These are phyloP conservation scores for Pontederia paniculata DNA, from an alignment of 176 grass and related monocot genomes.

Conservation along the genomic window DNA sequence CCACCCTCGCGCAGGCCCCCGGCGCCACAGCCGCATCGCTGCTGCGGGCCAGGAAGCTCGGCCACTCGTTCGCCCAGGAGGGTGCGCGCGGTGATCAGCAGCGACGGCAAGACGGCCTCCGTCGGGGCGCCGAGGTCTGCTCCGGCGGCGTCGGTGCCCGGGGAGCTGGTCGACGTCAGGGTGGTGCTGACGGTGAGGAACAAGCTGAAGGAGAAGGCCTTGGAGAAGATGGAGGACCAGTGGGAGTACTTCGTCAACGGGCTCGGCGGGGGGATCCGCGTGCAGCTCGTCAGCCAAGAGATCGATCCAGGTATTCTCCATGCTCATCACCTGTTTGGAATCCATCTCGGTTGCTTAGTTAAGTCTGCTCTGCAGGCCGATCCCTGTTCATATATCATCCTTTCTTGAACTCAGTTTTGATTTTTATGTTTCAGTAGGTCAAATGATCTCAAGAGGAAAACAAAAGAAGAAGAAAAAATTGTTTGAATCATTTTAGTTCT, in stretches of 20 bases:
- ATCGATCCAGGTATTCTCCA: conserved; percentile 31
- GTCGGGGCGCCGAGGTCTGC: background rate
- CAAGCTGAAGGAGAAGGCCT: conserved; percentile 24
- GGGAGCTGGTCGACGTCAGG: conserved; percentile 21
- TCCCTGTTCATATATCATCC: too few relatives aligned
- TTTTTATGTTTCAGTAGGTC: too few relatives aligned
- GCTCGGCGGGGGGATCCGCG: conserved; percentile 31
- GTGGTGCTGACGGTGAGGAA: conserved; percentile 37
- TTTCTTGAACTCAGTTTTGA: too few relatives aligned
- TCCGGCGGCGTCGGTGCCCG: background rate
- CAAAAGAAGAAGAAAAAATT: too few relatives aligned
- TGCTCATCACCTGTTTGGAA: too few relatives aligned
- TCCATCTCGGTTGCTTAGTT: too few relatives aligned
- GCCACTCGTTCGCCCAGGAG: background rate
- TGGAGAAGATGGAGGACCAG: conserved; percentile 21
- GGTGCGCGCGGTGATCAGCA: conserved; percentile 10
- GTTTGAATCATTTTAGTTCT: too few relatives aligned
- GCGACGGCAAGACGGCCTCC: conserved; percentile 14
- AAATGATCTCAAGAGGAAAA: too few relatives aligned
- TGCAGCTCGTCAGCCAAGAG: conserved; percentile 38
- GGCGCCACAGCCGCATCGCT: too few relatives aligned
- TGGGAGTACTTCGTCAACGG: conserved; percentile 43
- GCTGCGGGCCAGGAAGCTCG: too few relatives aligned
- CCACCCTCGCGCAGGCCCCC: too few relatives aligned
- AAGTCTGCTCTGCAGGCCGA: too few relatives aligned